These are phyloP conservation scores for Kodamaea lidongshanica DNA, from an alignment of 805 yeast genomes.

Conservation along the genomic window DNA sequence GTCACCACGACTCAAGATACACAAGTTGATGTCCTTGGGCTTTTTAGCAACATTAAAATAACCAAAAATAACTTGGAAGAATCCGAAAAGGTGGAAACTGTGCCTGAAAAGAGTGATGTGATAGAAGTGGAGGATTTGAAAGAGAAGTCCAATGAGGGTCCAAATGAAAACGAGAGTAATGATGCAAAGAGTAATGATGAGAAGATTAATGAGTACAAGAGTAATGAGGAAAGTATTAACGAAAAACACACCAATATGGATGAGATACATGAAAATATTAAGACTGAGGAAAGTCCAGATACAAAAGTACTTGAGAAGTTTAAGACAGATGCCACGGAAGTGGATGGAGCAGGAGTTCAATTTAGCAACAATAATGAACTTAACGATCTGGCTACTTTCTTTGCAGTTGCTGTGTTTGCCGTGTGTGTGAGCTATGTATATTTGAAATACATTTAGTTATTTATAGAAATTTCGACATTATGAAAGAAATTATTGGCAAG, in stretches of 20 bases:
- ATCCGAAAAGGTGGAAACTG: slow-evolving; percentile 1
- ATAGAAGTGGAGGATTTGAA: neutral
- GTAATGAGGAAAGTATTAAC: neutral
- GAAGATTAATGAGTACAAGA: slow-evolving; percentile 1
- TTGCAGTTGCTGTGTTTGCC: slow-evolving; percentile 3
- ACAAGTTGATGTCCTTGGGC: slow-evolving; percentile 10
- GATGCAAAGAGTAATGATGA: neutral
- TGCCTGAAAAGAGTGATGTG: slow-evolving; percentile 1
- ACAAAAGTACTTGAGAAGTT: too few relatives aligned
- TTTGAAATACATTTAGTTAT: slow-evolving; percentile 1
- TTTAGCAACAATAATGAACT: too few relatives aligned
- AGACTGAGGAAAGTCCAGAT: too few relatives aligned
- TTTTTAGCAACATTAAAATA: slow-evolving; percentile 7
- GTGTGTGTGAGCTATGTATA: slow-evolving; percentile 1
- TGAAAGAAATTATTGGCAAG: too few relatives aligned
- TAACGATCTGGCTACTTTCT: slow-evolving; percentile 1
- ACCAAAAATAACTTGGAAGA: slow-evolving; percentile 1
- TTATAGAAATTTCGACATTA: too few relatives aligned
- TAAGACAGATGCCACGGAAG: too few relatives aligned
- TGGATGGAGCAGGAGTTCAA: too few relatives aligned
- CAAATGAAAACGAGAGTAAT: neutral
- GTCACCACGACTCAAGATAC: slow-evolving; percentile 11
- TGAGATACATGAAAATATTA: too few relatives aligned
- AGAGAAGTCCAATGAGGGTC: slow-evolving; percentile 1
- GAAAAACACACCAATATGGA: neutral